Evolutionary conservation across 345 rosid genomes (phyloP).

Genomic region (Microcos paniculata): DNA sequence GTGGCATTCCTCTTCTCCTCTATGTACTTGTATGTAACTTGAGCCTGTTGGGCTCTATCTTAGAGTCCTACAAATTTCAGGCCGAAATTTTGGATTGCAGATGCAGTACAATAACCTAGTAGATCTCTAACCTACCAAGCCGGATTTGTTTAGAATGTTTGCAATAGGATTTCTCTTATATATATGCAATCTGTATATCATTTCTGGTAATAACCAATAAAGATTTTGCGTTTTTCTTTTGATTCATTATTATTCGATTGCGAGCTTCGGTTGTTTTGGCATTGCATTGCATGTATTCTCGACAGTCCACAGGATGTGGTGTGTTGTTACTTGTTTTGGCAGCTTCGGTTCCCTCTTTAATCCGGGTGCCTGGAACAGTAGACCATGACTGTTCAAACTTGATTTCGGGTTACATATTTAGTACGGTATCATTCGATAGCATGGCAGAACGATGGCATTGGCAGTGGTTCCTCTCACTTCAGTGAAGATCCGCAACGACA

Average conservation of each 20-base stretch:
- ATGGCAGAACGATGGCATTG: not conserved
- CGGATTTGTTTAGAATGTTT: slow-evolving; percentile 2
- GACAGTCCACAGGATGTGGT: not conserved
- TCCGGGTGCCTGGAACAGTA: no score
- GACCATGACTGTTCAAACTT: not conserved
- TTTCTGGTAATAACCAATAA: slow-evolving; percentile 25
- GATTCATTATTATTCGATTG: not conserved
- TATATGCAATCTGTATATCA: slow-evolving; percentile 29
- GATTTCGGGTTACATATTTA: not conserved
- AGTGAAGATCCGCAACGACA: not conserved
- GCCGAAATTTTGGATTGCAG: slow-evolving; percentile 51
- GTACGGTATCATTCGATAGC: no score
- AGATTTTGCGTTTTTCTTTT: not conserved
- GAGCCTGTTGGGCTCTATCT: slow-evolving; percentile 8
- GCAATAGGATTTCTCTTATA: not conserved
- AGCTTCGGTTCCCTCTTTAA: not conserved
- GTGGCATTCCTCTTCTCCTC: slow-evolving; percentile 29
- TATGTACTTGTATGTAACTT: slow-evolving; percentile 29
- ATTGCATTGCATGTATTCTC: not conserved
- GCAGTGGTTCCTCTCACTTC: not conserved
- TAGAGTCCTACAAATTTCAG: slow-evolving; percentile 18
- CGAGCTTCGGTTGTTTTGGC: no score
- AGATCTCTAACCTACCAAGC: slow-evolving; percentile 23
- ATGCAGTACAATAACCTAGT: slow-evolving; percentile 36
- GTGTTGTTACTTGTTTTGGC: not conserved